Evolutionary conservation across 2,329 filamentous ascomycete genomes (phyloP), one percentile per base, ranked within the genome.

Genomic region (Tolypocladium sp.): DNA sequence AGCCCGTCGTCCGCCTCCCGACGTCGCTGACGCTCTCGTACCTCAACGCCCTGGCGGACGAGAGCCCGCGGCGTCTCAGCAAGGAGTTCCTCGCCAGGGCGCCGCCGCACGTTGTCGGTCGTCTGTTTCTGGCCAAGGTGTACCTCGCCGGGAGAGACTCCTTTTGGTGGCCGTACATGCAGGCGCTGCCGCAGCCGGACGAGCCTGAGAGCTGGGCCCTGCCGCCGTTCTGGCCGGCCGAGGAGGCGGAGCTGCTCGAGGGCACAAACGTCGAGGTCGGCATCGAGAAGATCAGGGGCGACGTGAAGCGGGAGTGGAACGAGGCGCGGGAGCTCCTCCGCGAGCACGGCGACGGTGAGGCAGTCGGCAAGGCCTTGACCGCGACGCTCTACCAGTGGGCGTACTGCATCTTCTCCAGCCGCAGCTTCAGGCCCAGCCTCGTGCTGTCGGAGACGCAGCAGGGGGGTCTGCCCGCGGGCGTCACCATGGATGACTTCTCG

Each of bases 81-180:
- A 55, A 63, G 0, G 67, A 67, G 1, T 84, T 89, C 63, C 70
- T 88, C 54, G 65, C 75, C 1, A 66, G 67, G 5, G 70, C 79
- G 2, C 79, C 81, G 1, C 79, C 84, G 0, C 82, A 89, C 63
- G 82, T 89, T 59, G 73, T 86, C 55, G 81, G 84, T 10, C 81
- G 86, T 4, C 88, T 91, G 71, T 87, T 89, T 63, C 77, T 92
- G 7, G 79, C 89, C 68, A 83, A 86, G 61, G 84, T 92, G 69
- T 86, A 84, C 67, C 75, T 91, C 38, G 71, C 79, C 2, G 82
- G 81, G 1, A 58, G 71, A 2, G 67, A 77, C 2, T 89, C 88
- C 0, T 84, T 82, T 64, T 92, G 89, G 89, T 79, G 76, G 69
- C 80, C 85, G 1, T 92, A 92, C 71, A 82, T 91, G 63, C 73